Conservation (phyloP, 345 rosid species). For the Rubroshorea leprosula region DNA sequence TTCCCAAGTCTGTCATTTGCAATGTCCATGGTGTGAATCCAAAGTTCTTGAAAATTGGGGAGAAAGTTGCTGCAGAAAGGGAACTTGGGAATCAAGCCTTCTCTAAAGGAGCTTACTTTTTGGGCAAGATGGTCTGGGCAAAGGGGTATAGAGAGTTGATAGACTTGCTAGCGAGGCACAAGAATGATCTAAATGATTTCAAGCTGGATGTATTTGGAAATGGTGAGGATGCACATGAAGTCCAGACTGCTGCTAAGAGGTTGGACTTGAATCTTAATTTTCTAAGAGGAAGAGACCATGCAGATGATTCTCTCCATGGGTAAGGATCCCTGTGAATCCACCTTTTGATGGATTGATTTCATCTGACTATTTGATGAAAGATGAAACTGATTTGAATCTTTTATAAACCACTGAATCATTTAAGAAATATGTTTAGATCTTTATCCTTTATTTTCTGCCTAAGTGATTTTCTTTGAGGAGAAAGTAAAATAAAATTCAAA, state of each 20-base stretch:
- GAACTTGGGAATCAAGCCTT: conserved; percentile 90
- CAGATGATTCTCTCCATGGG: conserved; percentile 91
- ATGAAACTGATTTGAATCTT: neutral
- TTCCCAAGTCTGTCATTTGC: conserved; percentile 84
- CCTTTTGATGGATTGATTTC: neutral
- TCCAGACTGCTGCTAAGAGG: conserved; percentile 62
- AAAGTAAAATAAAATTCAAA: no score
- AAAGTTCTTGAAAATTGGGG: conserved; percentile 88
- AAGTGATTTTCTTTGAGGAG: no score
- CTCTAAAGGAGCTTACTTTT: conserved; percentile 93
- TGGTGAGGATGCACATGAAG: conserved; percentile 92
- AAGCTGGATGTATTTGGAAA: conserved; percentile 91
- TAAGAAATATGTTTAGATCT: neutral
- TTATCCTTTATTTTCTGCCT: neutral
- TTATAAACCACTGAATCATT: neutral
- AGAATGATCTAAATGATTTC: conserved; percentile 72
- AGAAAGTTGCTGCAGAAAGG: conserved; percentile 67
- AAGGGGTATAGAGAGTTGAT: conserved; percentile 94
- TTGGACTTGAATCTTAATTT: conserved; percentile 75
- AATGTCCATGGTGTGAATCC: conserved; percentile 98
- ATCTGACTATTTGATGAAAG: neutral
- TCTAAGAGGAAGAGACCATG: conserved; percentile 89
- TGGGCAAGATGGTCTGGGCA: conserved; percentile 99
- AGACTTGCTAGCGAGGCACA: conserved; percentile 74
- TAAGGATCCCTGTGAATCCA: conserved; percentile 25